These are phyloP conservation scores for Plasmodium coatneyi DNA, from an alignment of 169 alveolate genomes.

Conservation along the genomic window DNA sequence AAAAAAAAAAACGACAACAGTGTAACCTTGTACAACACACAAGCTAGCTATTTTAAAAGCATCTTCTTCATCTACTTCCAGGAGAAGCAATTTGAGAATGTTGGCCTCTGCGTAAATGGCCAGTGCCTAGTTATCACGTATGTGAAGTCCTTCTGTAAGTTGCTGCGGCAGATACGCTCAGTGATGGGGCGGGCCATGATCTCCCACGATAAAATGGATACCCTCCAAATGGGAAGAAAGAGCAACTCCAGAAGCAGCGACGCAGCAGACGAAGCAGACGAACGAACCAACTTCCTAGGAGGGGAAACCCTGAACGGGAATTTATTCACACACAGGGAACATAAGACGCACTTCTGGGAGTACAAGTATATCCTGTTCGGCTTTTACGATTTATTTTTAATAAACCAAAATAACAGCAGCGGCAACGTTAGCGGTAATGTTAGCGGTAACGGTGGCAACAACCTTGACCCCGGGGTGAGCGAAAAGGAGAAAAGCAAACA, in stretches of 20 bases:
- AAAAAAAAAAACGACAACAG: background rate
- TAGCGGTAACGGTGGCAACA: background rate
- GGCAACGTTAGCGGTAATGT: background rate
- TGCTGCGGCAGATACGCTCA: background rate
- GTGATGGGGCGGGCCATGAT: background rate
- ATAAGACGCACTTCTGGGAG: conserved; percentile 43
- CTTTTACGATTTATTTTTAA: conserved; percentile 56
- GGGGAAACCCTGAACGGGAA: background rate
- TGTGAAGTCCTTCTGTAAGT: conserved; percentile 35
- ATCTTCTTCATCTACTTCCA: conserved; percentile 38
- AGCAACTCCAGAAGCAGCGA: background rate
- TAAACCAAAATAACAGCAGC: conserved; percentile 11
- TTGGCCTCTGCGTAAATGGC: conserved; percentile 22
- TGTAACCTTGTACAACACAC: conserved; percentile 8
- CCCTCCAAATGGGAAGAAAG: background rate
- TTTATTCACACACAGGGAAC: conserved; percentile 56
- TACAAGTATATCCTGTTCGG: conserved; percentile 58
- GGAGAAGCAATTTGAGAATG: conserved; percentile 54
- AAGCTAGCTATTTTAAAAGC: conserved; percentile 25
- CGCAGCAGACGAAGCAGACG: background rate
- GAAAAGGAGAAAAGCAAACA: conserved; percentile 14
- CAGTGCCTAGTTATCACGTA: conserved; percentile 34
- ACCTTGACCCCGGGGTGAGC: background rate
- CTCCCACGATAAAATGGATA: background rate
- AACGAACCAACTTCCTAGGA: background rate